These are phyloP conservation scores for Westerdykella sp. DNA, from an alignment of 2,329 filamentous ascomycete species.

Conservation along the genomic window DNA sequence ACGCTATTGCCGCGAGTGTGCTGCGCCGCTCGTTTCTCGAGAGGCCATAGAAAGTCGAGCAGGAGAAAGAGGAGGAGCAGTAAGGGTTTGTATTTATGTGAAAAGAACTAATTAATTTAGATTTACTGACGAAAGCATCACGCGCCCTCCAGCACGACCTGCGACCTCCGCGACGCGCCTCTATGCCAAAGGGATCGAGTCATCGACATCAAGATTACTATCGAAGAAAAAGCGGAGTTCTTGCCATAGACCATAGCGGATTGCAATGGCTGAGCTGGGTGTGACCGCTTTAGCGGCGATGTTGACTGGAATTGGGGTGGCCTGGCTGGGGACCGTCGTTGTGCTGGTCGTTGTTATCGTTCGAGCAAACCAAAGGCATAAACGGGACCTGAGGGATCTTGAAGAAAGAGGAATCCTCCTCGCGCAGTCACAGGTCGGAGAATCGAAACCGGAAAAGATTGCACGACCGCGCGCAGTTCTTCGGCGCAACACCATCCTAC, in stretches of 20 bases:
- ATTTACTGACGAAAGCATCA: not conserved
- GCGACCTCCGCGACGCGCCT: not conserved
- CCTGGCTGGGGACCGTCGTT: slow-evolving; percentile 20
- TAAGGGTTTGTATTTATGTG: not conserved
- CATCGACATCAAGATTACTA: not conserved
- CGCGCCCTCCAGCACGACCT: not conserved
- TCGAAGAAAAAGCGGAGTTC: not conserved
- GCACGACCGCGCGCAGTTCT: slow-evolving; percentile 28
- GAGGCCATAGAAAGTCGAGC: not conserved
- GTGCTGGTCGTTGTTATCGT: slow-evolving; percentile 22
- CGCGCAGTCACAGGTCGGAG: slow-evolving; percentile 15
- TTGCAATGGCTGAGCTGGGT: slow-evolving; percentile 13
- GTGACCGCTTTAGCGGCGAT: slow-evolving; percentile 20
- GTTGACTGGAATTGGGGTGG: slow-evolving; percentile 19
- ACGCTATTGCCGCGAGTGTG: slow-evolving; percentile 12
- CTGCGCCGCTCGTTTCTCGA: slow-evolving; percentile 13
- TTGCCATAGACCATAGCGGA: not conserved
- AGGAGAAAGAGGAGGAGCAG: slow-evolving; percentile 13
- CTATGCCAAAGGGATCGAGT: not conserved
- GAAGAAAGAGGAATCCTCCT: slow-evolving; percentile 28
- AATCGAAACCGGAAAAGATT: slow-evolving; percentile 11
- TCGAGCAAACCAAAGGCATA: slow-evolving; percentile 22
- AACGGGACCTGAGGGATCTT: slow-evolving; percentile 26
- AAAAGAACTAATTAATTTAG: too few relatives aligned
- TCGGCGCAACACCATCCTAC: slow-evolving; percentile 26